A percentile compares a stretch with the other conserved stretches of the same genome.
Conservation (phyloP, 202 grass and related monocot species). For the Dendrocalamus latiflorus region DNA sequence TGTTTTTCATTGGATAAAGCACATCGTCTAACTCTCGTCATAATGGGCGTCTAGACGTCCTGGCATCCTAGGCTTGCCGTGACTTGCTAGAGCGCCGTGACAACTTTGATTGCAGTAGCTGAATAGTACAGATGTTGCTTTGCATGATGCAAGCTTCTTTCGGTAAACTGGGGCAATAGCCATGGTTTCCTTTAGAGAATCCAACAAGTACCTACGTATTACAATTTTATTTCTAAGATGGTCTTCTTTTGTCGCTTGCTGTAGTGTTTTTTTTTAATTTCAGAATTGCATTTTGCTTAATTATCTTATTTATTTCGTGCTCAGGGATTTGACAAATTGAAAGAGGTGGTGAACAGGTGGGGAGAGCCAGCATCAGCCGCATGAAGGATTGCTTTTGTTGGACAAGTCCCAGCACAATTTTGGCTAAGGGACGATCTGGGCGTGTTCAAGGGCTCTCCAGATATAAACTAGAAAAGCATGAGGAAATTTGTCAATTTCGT, state of each 20-base stretch:
- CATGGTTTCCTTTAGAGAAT: background rate
- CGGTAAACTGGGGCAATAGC: background rate
- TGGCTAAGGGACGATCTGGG: background rate
- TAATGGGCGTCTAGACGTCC: too few relatives aligned
- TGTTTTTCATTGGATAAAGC: too few relatives aligned
- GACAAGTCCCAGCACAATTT: constrained; percentile 3
- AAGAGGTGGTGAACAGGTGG: constrained; percentile 64
- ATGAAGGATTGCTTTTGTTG: background rate
- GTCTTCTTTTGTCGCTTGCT: background rate
- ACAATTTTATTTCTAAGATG: background rate
- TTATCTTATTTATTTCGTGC: background rate
- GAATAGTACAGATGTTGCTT: background rate
- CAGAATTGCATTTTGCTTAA: background rate
- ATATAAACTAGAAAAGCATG: background rate
- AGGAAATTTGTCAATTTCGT: constrained; percentile 21
- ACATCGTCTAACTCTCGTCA: too few relatives aligned
- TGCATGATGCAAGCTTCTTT: background rate
- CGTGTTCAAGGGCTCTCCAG: background rate
- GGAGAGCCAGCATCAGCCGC: constrained; percentile 35
- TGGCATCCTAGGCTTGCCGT: too few relatives aligned
- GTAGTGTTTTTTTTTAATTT: background rate
- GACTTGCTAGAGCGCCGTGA: too few relatives aligned
- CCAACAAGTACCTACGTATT: background rate
- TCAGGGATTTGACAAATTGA: constrained; percentile 89
- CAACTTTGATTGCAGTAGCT: background rate